phyloP scores from a whole-genome alignment of 2,329 filamentous ascomycete species.

The Cucurbitaria berberidis region DNA sequence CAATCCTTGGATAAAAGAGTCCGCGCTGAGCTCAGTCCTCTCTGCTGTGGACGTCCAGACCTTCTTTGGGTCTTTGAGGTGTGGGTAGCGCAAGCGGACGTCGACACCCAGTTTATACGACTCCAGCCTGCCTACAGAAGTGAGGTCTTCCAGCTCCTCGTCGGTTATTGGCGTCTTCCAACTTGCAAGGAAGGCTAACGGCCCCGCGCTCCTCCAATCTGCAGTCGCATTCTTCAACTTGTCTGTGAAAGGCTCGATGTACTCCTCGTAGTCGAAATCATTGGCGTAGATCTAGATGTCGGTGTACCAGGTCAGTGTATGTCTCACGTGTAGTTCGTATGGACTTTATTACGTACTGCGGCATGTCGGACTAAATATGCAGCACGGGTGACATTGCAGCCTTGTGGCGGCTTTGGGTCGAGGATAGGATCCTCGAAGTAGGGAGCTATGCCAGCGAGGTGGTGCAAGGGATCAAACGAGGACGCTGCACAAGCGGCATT shows the following conservation, averaged over 20 bases:
- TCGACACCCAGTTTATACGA: slow-evolving; percentile 65
- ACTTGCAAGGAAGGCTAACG: slow-evolving; percentile 61
- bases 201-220: slow-evolving; percentile 63
- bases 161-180: slow-evolving; percentile 65
- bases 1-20: slow-evolving; percentile 64
- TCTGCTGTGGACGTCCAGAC: slow-evolving; percentile 70
- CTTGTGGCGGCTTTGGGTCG: slow-evolving; percentile 56
- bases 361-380: slow-evolving; percentile 58
- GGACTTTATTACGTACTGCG: too few relatives aligned
- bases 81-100: slow-evolving; percentile 64
- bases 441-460: slow-evolving; percentile 58
- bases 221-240: slow-evolving; percentile 66
- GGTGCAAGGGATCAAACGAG: slow-evolving; percentile 56
- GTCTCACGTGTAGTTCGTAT: too few relatives aligned
- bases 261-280: slow-evolving; percentile 59
- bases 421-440: slow-evolving; percentile 58
- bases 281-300: slow-evolving; percentile 59
- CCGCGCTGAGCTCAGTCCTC: slow-evolving; percentile 64
- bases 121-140: slow-evolving; percentile 66
- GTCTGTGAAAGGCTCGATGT: slow-evolving; percentile 58
- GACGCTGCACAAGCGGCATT: slow-evolving; percentile 42
- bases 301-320: too few relatives aligned
- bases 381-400: slow-evolving; percentile 58
- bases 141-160: slow-evolving; percentile 65
- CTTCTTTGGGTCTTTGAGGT: slow-evolving; percentile 59